phyloP scores from a whole-genome alignment of 1,139 yeast species.

The Meyerozyma carpophila region DNA sequence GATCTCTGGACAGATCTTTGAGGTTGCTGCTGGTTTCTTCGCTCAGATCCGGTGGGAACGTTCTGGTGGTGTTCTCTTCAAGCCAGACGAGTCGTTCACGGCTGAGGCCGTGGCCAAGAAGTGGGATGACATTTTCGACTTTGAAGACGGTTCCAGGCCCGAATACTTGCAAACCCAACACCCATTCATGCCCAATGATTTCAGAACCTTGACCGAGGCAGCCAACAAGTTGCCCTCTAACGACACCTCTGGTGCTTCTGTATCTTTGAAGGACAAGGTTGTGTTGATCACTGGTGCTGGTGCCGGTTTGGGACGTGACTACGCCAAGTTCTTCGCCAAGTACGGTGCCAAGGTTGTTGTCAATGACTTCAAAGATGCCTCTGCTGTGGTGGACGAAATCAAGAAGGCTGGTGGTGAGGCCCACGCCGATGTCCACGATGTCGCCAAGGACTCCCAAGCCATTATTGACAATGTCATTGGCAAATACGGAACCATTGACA shows the following conservation, averaged over 20 bases:
- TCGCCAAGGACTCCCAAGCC: constrained; percentile 68
- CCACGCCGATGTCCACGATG: constrained; percentile 77
- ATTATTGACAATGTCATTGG: constrained; percentile 77
- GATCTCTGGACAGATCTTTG: constrained; percentile 70
- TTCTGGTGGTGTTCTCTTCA: constrained; percentile 78
- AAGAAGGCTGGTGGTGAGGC: constrained; percentile 75
- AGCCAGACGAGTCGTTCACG: constrained; percentile 71
- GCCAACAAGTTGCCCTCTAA: constrained; percentile 52
- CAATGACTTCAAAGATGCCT: constrained; percentile 81
- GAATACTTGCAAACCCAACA: constrained; percentile 53
- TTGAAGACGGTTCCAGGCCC: constrained; percentile 49
- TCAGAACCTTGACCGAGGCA: constrained; percentile 45
- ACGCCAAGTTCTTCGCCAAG: constrained; percentile 78
- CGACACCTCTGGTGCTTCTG: constrained; percentile 48
- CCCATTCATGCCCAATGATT: constrained; percentile 63
- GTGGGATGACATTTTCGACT: constrained; percentile 61
- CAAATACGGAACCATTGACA: constrained; percentile 79
- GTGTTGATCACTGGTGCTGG: constrained; percentile 96
- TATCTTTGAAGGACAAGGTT: constrained; percentile 73
- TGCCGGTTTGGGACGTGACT: constrained; percentile 89
- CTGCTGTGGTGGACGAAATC: constrained; percentile 72
- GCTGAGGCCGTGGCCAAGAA: constrained; percentile 79
- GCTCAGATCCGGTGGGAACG: constrained; percentile 96
- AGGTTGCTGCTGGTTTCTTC: constrained; percentile 91
- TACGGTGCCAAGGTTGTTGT: constrained; percentile 96